phyloP scores from a whole-genome alignment of 2,329 filamentous ascomycete species.

The Cercospora sesami region DNA sequence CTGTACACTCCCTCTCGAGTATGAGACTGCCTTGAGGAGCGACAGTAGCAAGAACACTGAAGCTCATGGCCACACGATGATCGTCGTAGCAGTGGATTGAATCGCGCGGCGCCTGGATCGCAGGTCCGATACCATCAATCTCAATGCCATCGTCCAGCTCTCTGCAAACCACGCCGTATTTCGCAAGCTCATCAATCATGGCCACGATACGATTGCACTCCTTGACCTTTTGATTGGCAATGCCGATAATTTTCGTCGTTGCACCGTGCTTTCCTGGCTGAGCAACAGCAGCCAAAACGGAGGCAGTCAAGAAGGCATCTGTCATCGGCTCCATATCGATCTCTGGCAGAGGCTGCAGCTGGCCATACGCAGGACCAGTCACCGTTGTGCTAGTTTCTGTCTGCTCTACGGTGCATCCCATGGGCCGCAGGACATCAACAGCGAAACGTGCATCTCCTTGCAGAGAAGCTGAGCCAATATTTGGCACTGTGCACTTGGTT shows the following conservation, averaged over 20 bases:
- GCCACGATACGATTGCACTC: slow-evolving; percentile 95
- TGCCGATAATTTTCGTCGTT: slow-evolving; percentile 83
- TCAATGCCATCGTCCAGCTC: slow-evolving; percentile 96
- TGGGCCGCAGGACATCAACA: slow-evolving; percentile 81
- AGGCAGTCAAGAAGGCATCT: slow-evolving; percentile 93
- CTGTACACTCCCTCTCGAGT: slow-evolving; percentile 86
- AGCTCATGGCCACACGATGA: slow-evolving; percentile 97
- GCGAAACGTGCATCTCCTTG: slow-evolving; percentile 96
- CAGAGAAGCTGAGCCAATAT: slow-evolving; percentile 87
- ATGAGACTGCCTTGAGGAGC: slow-evolving; percentile 72
- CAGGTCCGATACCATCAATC: slow-evolving; percentile 58
- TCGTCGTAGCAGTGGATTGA: slow-evolving; percentile 94
- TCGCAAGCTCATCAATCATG: slow-evolving; percentile 91
- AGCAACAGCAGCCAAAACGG: slow-evolving; percentile 86
- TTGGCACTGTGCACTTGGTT: slow-evolving; percentile 91
- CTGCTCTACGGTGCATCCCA: slow-evolving; percentile 91
- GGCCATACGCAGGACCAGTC: slow-evolving; percentile 75
- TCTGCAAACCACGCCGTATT: slow-evolving; percentile 82
- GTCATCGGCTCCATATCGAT: slow-evolving; percentile 99
- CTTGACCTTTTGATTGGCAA: slow-evolving; percentile 96
- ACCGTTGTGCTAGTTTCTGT: slow-evolving; percentile 85
- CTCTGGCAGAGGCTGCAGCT: slow-evolving; percentile 71
- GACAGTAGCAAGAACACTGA: slow-evolving; percentile 79
- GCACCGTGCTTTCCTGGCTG: slow-evolving; percentile 61
- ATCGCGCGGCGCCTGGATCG: slow-evolving; percentile 58